Evolutionary conservation across 768 basidiomycete genomes (phyloP).

Genomic region (Tulasnella sp.): DNA sequence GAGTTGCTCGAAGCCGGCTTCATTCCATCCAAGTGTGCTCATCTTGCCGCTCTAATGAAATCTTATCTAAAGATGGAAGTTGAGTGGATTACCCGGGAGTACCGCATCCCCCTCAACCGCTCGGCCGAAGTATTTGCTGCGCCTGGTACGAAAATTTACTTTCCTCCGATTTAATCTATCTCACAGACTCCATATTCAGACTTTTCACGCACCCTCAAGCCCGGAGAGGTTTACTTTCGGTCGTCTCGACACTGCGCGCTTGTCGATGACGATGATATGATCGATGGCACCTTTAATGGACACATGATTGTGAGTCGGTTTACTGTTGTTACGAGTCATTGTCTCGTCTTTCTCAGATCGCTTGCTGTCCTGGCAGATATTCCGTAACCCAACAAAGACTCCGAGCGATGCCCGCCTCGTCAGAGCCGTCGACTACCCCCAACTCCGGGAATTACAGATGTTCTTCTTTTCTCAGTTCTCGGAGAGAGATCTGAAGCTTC

Average conservation of each 20-base stretch:
- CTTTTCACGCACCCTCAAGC: slow-evolving; percentile 58
- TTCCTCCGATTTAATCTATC: neutral
- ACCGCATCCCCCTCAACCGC: slow-evolving; percentile 53
- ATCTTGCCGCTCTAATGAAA: slow-evolving; percentile 35
- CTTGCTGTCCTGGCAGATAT: slow-evolving; percentile 11
- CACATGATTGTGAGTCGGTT: neutral
- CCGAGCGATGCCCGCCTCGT: slow-evolving; percentile 14
- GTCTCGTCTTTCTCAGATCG: neutral
- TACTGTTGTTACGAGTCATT: too few relatives aligned
- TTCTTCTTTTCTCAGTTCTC: slow-evolving; percentile 37
- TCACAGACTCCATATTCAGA: slow-evolving; percentile 43
- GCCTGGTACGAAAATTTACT: slow-evolving; percentile 50
- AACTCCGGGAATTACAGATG: slow-evolving; percentile 25
- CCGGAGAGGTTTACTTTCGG: slow-evolving; percentile 62
- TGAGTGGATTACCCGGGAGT: slow-evolving; percentile 47
- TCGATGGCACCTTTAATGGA: neutral
- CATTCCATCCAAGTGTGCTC: slow-evolving; percentile 41
- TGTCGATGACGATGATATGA: neutral
- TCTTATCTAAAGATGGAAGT: slow-evolving; percentile 45
- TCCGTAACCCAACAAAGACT: slow-evolving; percentile 15
- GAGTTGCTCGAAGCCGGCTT: slow-evolving; percentile 68
- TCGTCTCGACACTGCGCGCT: slow-evolving; percentile 34
- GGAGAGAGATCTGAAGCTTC: slow-evolving; percentile 54
- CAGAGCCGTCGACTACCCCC: slow-evolving; percentile 21
- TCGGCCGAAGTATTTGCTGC: slow-evolving; percentile 60